Conservation (phyloP, 768 basidiomycete genomes). For the Rossbeevera mucosa region DNA sequence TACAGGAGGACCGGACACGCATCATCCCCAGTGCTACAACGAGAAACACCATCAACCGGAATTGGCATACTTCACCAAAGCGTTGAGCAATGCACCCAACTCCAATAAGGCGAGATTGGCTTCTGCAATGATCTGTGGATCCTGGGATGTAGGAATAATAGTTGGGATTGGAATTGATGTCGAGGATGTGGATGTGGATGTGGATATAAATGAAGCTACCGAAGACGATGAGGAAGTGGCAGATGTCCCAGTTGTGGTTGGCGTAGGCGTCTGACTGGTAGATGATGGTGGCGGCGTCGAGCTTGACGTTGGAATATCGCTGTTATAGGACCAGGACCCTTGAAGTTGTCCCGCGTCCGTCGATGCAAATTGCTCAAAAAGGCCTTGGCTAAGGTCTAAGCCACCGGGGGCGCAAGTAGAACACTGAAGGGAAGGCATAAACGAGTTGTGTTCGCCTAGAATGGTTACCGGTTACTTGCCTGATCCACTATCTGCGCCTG, state of each 20-base stretch:
- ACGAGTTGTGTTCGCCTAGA: neutral
- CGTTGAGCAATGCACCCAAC: conserved; percentile 18
- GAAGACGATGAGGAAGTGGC: conserved; percentile 13
- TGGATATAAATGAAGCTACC: neutral
- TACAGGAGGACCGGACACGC: neutral
- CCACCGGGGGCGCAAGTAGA: conserved; percentile 34
- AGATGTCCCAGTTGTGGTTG: conserved; percentile 8
- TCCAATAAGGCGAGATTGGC: conserved; percentile 25
- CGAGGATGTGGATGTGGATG: conserved; percentile 6
- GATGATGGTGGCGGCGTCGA: conserved; percentile 17
- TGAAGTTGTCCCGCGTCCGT: conserved; percentile 32
- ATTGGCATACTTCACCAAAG: conserved; percentile 6
- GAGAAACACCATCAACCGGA: neutral
- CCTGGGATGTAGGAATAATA: conserved; percentile 17
- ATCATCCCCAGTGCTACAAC: neutral
- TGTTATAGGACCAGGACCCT: conserved; percentile 40
- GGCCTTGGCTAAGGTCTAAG: conserved; percentile 43
- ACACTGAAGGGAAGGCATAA: conserved; percentile 31
- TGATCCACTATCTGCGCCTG: conserved; percentile 43
- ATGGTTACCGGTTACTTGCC: conserved; percentile 25
- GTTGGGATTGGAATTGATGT: conserved; percentile 4
- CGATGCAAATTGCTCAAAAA: conserved; percentile 42
- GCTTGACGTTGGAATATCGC: conserved; percentile 17
- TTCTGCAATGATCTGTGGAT: conserved; percentile 21
- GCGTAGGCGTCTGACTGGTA: conserved; percentile 20